A percentile compares a stretch with the other conserved stretches of the same genome.
Conservation (phyloP, 202 grass and related monocot genomes). For the Schoenoplectus tabernaemontani region DNA sequence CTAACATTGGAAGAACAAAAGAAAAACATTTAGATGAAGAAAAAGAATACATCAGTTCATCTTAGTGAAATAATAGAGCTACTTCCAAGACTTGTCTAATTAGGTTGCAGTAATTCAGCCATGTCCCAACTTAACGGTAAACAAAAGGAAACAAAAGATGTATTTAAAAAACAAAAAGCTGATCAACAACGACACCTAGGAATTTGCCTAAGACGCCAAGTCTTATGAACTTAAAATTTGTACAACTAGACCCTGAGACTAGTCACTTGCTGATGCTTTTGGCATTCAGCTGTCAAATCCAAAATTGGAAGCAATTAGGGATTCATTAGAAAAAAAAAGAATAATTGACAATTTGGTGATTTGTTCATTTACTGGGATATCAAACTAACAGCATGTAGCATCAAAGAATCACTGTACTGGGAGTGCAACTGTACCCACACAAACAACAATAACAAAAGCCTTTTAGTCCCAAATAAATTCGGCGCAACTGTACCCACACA, state of each 20-base stretch:
- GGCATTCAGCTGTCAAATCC: background rate
- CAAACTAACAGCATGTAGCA: too few species aligned
- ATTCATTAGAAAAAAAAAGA: background rate
- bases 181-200: background rate
- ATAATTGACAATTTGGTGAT: background rate
- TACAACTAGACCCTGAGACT: background rate
- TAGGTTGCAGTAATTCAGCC: background rate
- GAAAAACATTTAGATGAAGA: conserved; percentile 23
- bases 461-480: too few species aligned
- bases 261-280: background rate
- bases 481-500: too few species aligned
- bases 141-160: background rate
- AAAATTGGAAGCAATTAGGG: background rate
- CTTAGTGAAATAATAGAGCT: background rate
- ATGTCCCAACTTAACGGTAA: background rate
- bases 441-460: too few species aligned
- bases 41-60: conserved; percentile 11
- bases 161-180: background rate
- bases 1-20: conserved; percentile 33
- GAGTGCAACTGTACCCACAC: too few species aligned
- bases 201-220: background rate
- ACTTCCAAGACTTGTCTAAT: background rate
- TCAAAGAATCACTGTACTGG: too few species aligned
- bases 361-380: too few species aligned
- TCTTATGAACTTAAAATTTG: background rate